Conservation (phyloP, 768 basidiomycete species). For the Crassisporium funariophilum region DNA sequence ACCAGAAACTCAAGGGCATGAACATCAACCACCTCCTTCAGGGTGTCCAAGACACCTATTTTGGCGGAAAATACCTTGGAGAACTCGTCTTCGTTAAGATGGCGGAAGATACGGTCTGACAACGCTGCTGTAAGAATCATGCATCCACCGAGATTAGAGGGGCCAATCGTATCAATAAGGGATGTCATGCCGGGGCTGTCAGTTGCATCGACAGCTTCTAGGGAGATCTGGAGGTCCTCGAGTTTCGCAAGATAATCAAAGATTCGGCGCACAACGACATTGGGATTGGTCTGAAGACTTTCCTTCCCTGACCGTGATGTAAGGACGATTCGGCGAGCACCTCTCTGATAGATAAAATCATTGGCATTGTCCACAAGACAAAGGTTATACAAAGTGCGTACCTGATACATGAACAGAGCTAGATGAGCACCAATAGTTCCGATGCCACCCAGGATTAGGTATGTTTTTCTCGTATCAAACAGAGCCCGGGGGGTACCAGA, state of each 20-base stretch:
- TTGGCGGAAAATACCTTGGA: conserved; percentile 29
- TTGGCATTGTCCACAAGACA: background rate
- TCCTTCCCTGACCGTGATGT: conserved; percentile 37
- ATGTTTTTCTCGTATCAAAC: conserved; percentile 32
- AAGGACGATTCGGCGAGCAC: conserved; percentile 36
- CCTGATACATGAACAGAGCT: conserved; percentile 45
- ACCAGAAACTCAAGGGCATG: conserved; percentile 37
- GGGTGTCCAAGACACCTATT: conserved; percentile 25
- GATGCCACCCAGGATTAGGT: conserved; percentile 42
- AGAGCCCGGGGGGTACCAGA: conserved; percentile 1
- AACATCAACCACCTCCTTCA: conserved; percentile 28
- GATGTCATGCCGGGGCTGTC: conserved; percentile 17
- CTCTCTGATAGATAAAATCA: conserved; percentile 28
- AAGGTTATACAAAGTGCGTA: conserved; percentile 14
- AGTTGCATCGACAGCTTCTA: conserved; percentile 34
- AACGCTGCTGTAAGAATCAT: conserved; percentile 34
- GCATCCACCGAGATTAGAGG: conserved; percentile 36
- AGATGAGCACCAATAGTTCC: conserved; percentile 38
- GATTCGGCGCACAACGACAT: conserved; percentile 25
- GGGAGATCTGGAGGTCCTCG: conserved; percentile 29
- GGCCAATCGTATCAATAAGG: conserved; percentile 21
- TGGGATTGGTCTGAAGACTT: conserved; percentile 24
- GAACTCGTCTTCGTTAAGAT: conserved; percentile 31
- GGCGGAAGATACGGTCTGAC: conserved; percentile 31
- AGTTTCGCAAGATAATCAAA: conserved; percentile 30